Base-by-base conservation (phyloP, 257 asterid genomes). In the Eustoma russellianum region DNA sequence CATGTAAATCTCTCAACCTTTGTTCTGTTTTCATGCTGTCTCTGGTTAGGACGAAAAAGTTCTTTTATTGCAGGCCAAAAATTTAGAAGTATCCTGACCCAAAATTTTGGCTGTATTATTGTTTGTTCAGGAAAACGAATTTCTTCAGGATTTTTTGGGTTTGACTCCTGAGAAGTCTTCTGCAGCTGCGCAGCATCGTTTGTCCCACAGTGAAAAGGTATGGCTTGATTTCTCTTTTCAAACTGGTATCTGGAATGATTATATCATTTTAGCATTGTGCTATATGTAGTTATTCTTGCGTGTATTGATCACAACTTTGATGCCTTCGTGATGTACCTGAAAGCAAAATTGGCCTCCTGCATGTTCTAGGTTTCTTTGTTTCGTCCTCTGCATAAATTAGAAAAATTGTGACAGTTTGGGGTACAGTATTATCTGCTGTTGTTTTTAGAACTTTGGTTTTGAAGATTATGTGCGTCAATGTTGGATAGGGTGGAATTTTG, bases 81-180 rank as follows among this genome's bases (percentile, higher is more conserved):
- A n/a, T n/a, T n/a, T n/a, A n/a, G n/a, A n/a, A n/a, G n/a, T n/a
- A n/a, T n/a, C n/a, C 2, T n/a, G 19, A 43, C 48, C 44, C 12
- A 28, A n/a, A 30, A 9, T 7, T n/a, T 28, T 47, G 50, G 14
- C 33, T 16, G 17, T 30, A 10, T 5, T 38, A 46, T 11, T 57
- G 48, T 63, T 60, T 61, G 46, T 54, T 50, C 69, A 92, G 98
- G 94, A 85, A 66, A 92, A 88, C 71, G 79, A 76, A 10, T 92
- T 88, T 74, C 97, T 92, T 66, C 98, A 87, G 57, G 95, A 85
- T 50, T 88, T 85, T 58, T 83, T 88, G 60, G 86, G 67, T 56
- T 92, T 92, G 65, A 55, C 30, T 1, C 97, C 93, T 48, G 88
- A 83, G 80, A 82, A 75, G 67, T 81, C 78, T 68, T 17, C 35